These are phyloP conservation scores for Lactifluus pinguis DNA, from an alignment of 768 basidiomycete species.

Conservation along the genomic window DNA sequence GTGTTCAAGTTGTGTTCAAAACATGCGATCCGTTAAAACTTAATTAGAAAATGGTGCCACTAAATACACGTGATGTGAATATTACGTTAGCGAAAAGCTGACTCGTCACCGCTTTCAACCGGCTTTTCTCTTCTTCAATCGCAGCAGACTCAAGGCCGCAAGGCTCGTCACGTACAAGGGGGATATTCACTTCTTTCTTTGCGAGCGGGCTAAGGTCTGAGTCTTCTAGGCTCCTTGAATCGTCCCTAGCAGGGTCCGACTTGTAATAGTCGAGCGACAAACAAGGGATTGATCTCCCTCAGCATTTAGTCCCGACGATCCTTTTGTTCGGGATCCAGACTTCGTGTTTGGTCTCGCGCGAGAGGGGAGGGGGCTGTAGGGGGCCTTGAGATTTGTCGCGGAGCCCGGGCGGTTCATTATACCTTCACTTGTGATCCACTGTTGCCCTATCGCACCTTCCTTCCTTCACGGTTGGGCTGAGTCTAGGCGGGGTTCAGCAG, in stretches of 20 bases:
- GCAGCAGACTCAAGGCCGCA: conserved; percentile 52
- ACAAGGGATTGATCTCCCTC: conserved; percentile 46
- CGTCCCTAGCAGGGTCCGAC: conserved; percentile 53
- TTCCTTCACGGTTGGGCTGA: conserved; percentile 11
- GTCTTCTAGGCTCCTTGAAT: conserved; percentile 55
- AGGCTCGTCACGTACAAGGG: conserved; percentile 53
- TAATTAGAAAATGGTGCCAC: neutral
- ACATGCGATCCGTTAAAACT: neutral
- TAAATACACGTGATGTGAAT: conserved; percentile 10
- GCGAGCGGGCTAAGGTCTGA: conserved; percentile 84
- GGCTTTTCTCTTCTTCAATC: conserved; percentile 1
- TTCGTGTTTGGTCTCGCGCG: conserved; percentile 3
- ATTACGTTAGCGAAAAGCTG: neutral
- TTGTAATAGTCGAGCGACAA: conserved; percentile 50
- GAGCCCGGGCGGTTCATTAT: conserved; percentile 11
- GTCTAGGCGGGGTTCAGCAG: conserved; percentile 8
- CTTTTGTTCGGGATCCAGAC: conserved; percentile 31
- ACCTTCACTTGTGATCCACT: neutral
- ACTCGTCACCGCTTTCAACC: no score
- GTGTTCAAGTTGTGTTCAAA: neutral
- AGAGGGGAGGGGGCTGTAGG: conserved; percentile 14
- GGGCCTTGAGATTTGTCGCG: conserved; percentile 17
- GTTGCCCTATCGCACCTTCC: conserved; percentile 17
- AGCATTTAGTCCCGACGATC: conserved; percentile 35
- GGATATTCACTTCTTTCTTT: conserved; percentile 25